A percentile compares a stretch with the other conserved stretches of the same genome.
Conservation (phyloP, 345 rosid genomes). For the Euphorbia peplus region DNA sequence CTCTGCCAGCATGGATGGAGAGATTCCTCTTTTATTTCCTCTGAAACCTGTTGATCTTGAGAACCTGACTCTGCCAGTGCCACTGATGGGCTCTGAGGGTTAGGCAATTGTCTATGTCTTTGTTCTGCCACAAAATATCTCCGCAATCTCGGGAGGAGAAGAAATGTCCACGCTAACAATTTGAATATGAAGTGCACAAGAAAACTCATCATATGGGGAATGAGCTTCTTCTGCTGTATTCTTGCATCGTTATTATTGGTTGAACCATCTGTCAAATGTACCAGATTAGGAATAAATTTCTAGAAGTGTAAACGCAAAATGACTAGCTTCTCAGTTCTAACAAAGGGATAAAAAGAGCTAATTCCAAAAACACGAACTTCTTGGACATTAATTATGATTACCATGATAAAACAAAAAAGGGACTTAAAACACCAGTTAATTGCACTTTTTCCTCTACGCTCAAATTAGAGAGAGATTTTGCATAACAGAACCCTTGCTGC, state of each 20-base stretch:
- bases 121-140: conserved; percentile 35
- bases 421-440: background rate
- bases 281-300: conserved; percentile 9
- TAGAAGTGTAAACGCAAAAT: background rate
- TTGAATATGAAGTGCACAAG: conserved; percentile 41
- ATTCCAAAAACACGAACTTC: too few species aligned
- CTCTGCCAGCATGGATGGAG: conserved; percentile 80
- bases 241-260: conserved; percentile 24
- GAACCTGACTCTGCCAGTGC: conserved; percentile 34
- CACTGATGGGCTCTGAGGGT: conserved; percentile 33
- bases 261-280: conserved; percentile 45
- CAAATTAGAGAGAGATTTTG: background rate
- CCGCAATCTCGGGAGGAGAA: conserved; percentile 43
- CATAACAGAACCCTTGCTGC: background rate
- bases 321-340: conserved; percentile 7
- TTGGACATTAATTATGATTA: background rate
- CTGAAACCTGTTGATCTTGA: conserved; percentile 29
- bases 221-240: conserved; percentile 29
- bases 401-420: background rate
- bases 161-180: conserved; percentile 47
- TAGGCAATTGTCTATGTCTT: conserved; percentile 32
- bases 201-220: conserved; percentile 32
- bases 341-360: background rate
- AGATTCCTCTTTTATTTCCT: conserved; percentile 42
- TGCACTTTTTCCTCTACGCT: background rate